phyloP scores from a whole-genome alignment of 2,329 filamentous ascomycete species.

The Aspergillus sp. region DNA sequence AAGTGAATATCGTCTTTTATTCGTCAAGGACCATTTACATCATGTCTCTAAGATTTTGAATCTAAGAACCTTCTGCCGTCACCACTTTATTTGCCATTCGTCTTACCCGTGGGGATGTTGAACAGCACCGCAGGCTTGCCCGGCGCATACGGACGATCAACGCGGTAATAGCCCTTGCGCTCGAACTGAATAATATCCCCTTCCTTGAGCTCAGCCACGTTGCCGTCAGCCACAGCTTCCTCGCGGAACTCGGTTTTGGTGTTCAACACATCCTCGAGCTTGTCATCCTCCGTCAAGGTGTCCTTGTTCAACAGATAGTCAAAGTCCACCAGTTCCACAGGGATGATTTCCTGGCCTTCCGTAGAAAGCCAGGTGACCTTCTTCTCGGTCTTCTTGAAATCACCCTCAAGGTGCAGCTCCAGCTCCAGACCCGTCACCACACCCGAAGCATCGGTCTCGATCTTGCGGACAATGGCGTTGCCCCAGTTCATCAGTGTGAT shows the following conservation, averaged over 20 bases:
- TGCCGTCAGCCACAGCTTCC: slow-evolving; percentile 75
- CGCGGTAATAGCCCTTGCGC: slow-evolving; percentile 85
- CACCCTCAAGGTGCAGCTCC: slow-evolving; percentile 86
- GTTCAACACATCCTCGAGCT: slow-evolving; percentile 79
- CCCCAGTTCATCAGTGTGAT: slow-evolving; percentile 98
- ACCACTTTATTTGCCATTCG: slow-evolving; percentile 28
- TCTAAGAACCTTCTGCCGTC: neutral
- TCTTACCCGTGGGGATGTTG: slow-evolving; percentile 67
- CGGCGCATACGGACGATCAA: slow-evolving; percentile 64
- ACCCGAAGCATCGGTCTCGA: slow-evolving; percentile 49
- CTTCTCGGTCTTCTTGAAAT: slow-evolving; percentile 94
- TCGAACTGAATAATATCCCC: slow-evolving; percentile 95
- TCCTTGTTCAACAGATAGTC: slow-evolving; percentile 96
- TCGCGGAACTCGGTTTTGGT: slow-evolving; percentile 71
- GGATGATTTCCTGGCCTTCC: slow-evolving; percentile 68
- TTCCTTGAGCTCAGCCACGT: slow-evolving; percentile 72
- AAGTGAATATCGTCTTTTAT: neutral
- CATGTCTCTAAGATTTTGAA: neutral
- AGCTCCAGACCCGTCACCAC: slow-evolving; percentile 70
- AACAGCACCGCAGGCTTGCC: slow-evolving; percentile 63
- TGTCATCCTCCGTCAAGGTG: slow-evolving; percentile 83
- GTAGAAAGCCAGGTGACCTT: slow-evolving; percentile 91
- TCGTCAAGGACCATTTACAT: neutral
- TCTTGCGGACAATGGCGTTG: slow-evolving; percentile 51
- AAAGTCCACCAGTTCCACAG: slow-evolving; percentile 87